Conservation (phyloP, 129 eudicot species). For the Apium graveolens region DNA sequence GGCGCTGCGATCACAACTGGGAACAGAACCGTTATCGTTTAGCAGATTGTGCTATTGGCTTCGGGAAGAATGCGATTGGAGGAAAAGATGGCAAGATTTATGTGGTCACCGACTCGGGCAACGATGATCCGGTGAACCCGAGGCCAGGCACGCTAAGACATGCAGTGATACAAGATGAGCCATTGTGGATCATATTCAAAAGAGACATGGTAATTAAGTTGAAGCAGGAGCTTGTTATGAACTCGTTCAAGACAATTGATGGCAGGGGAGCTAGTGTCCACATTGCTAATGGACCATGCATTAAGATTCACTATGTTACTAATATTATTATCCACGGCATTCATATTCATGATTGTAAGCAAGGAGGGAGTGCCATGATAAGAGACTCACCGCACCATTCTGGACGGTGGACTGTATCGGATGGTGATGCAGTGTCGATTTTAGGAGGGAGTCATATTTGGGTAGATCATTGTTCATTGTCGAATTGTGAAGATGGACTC, state of each 20-base stretch:
- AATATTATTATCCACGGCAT: conserved; percentile 86
- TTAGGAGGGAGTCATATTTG: conserved; percentile 47
- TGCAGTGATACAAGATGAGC: conserved; percentile 76
- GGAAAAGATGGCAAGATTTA: conserved; percentile 62
- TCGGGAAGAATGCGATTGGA: conserved; percentile 72
- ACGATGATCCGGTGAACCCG: conserved; percentile 67
- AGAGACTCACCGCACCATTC: conserved; percentile 60
- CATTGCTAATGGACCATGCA: conserved; percentile 83
- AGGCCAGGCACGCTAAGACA: conserved; percentile 75
- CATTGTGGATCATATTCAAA: conserved; percentile 73
- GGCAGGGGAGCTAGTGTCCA: conserved; percentile 93
- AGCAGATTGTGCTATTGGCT: conserved; percentile 88
- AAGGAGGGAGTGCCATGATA: conserved; percentile 51
- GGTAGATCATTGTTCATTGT: conserved; percentile 86
- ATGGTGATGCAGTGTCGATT: conserved; percentile 72
- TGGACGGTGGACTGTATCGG: conserved; percentile 77
- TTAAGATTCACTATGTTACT: conserved; percentile 56
- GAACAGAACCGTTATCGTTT: conserved; percentile 51
- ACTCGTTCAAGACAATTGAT: conserved; percentile 76
- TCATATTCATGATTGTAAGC: conserved; percentile 71
- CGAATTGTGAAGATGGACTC: conserved; percentile 70
- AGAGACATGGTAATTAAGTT: conserved; percentile 74
- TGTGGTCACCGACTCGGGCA: conserved; percentile 61
- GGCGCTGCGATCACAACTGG: conserved; percentile 90
- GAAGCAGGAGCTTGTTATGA: conserved; percentile 62